Percentiles rank a stretch among this genome's conserved stretches.
These are phyloP conservation scores for slime mould (Dictyostelium discoideum) DNA, from an alignment of 78 protist species.

Conservation along the genomic window DNA sequence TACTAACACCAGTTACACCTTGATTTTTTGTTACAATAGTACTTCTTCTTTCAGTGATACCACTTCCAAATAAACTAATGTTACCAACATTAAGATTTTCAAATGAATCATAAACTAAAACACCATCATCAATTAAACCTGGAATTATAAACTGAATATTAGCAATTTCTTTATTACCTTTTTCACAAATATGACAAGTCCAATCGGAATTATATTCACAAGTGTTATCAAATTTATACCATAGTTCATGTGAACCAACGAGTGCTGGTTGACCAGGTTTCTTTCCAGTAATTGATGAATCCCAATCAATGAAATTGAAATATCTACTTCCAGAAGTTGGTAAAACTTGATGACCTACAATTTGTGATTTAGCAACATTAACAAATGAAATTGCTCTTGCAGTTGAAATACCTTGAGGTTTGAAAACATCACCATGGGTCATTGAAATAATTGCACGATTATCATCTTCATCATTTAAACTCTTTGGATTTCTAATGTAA, in stretches of 20 bases:
- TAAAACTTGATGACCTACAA: slow-evolving; percentile 9
- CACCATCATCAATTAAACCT: slow-evolving; percentile 32
- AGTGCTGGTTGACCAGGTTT: slow-evolving; percentile 3
- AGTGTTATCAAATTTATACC: slow-evolving; percentile 29
- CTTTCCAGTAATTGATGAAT: slow-evolving; percentile 25
- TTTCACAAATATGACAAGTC: slow-evolving; percentile 7
- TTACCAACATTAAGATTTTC: slow-evolving; percentile 33
- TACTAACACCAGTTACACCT: slow-evolving; percentile 36
- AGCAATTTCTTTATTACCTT: slow-evolving; percentile 9
- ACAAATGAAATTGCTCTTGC: background rate
- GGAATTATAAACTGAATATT: slow-evolving; percentile 21
- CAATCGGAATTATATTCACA: slow-evolving; percentile 9
- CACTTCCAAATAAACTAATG: slow-evolving; percentile 52
- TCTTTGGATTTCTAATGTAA: background rate
- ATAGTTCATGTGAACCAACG: slow-evolving; percentile 14
- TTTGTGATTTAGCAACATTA: background rate
- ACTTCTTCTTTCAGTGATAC: slow-evolving; percentile 27
- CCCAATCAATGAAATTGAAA: slow-evolving; percentile 68
- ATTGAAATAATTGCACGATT: slow-evolving; percentile 23
- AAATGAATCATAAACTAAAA: background rate
- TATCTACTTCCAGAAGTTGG: slow-evolving; percentile 40
- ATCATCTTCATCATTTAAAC: slow-evolving; percentile 9
- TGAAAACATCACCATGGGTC: slow-evolving; percentile 77
- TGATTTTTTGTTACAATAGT: slow-evolving; percentile 21
- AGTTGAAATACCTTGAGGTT: slow-evolving; percentile 78